Base-by-base conservation (phyloP, 164 flowering plant genomes). In the Brasenia schreberi region DNA sequence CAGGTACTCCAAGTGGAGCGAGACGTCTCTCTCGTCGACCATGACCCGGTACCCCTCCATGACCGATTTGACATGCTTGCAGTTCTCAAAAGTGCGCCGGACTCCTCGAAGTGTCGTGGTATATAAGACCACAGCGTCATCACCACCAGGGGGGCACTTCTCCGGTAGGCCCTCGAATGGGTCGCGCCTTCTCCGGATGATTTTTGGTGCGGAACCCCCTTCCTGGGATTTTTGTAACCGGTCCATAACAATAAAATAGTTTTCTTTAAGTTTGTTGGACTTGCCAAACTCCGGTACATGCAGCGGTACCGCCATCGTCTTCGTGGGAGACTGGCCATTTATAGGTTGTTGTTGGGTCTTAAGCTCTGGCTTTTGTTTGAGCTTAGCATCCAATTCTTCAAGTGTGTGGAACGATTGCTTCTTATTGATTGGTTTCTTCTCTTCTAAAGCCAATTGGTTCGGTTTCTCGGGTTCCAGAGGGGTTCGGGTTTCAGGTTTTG, bases 41-140 rank as follows among this genome's bases (percentile, higher is more conserved):
- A 76, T 85, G 62, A 86, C 85, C n/a, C 77, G 69, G 53, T 86
- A 84, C 16, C 42, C 59, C 71, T 91, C 98, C 65, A 94, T 49
- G 12, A 86, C 63, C 39, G 77, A 59, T 73, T 83, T 65, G 19
- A 72, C 83, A 1, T 77, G 70, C 69, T 72, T 75, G 75, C 97
- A 95, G 66, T 88, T 89, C 72, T 92, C 97, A 77, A 72, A 82
- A 49, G 99, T 95, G 18, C 85, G 77, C 0, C 99, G 82, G 12
- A 94, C 94, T 0, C 97, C 99, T 1, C 88, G 80, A 71, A 94
- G 71, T 66, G 99, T 82, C 43, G 99, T 94, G 65, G 96, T 89
- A 80, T 94, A 94, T 42, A 94, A 65, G 58, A 94, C 96, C 56
- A 88, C 79, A 7, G 80, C 49, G 67, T 82, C 82, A 0, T 72